phyloP scores from a whole-genome alignment of 2,329 filamentous ascomycete genomes.

The Bipolaris bicolor region DNA sequence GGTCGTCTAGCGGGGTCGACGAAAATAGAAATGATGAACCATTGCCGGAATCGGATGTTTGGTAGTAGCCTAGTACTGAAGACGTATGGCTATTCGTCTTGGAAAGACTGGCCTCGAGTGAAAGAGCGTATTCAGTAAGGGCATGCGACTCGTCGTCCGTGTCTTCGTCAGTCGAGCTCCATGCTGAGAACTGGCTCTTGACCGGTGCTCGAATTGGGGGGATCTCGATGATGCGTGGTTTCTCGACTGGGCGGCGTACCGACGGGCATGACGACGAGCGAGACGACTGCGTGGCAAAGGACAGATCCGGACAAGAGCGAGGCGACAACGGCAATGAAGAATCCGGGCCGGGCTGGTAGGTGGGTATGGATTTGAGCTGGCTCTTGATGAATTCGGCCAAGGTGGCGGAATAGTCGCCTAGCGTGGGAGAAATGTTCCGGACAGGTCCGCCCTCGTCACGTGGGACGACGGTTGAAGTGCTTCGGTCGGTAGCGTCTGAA shows the following conservation, averaged over 20 bases:
- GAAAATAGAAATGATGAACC: slow-evolving; percentile 41
- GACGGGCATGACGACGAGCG: slow-evolving; percentile 27
- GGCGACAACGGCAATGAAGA: slow-evolving; percentile 34
- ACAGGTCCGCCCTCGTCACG: slow-evolving; percentile 13
- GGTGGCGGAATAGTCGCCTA: slow-evolving; percentile 46
- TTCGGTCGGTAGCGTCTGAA: slow-evolving; percentile 40
- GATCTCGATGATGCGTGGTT: slow-evolving; percentile 37
- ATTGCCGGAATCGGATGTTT: slow-evolving; percentile 23
- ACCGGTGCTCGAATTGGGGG: slow-evolving; percentile 42
- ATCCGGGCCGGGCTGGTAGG: slow-evolving; percentile 29
- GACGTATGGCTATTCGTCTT: slow-evolving; percentile 34
- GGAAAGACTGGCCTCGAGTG: slow-evolving; percentile 9
- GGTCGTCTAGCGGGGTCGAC: slow-evolving; percentile 36
- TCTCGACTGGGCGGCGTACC: slow-evolving; percentile 25
- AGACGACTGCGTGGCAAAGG: slow-evolving; percentile 26
- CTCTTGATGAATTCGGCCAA: slow-evolving; percentile 46
- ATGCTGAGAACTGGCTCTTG: slow-evolving; percentile 45
- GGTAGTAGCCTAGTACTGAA: slow-evolving; percentile 43
- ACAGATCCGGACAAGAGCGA: slow-evolving; percentile 42
- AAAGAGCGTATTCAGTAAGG: slow-evolving; percentile 19
- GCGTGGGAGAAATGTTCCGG: slow-evolving; percentile 13
- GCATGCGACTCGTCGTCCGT: slow-evolving; percentile 34
- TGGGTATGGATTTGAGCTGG: slow-evolving; percentile 44
- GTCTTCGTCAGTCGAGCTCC: slow-evolving; percentile 47
- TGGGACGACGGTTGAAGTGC: slow-evolving; percentile 38